These are phyloP conservation scores for Trichocomaceae sp. DNA, from an alignment of 2,329 filamentous ascomycete genomes.

Conservation along the genomic window DNA sequence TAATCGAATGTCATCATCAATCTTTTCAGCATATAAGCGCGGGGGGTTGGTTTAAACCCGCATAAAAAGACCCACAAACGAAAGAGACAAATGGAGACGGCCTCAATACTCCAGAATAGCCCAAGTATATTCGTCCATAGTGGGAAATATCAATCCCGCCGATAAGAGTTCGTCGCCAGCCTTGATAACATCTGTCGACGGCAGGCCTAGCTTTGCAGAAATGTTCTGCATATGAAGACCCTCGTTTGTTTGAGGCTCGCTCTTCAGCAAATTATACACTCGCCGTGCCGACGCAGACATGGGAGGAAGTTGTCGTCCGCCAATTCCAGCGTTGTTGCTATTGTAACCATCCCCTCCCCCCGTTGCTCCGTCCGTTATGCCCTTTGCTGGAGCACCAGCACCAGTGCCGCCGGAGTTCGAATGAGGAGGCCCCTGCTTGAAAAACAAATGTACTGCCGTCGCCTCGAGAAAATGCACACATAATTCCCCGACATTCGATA, in stretches of 20 bases:
- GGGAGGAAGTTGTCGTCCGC: conserved; percentile 35
- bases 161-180: conserved; percentile 76
- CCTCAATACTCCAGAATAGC: conserved; percentile 61
- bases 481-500: conserved; percentile 85
- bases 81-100: neutral
- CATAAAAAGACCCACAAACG: neutral
- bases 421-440: conserved; percentile 60
- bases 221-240: conserved; percentile 77
- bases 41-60: neutral
- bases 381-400: conserved; percentile 29
- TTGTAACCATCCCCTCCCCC: conserved; percentile 38
- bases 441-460: conserved; percentile 78
- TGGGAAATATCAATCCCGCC: conserved; percentile 75
- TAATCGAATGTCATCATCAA: conserved; percentile 2
- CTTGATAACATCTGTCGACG: conserved; percentile 62
- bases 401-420: conserved; percentile 13
- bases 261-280: conserved; percentile 65
- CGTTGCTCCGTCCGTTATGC: conserved; percentile 41
- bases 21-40: neutral
- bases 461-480: conserved; percentile 88
- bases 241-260: conserved; percentile 66
- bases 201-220: conserved; percentile 57
- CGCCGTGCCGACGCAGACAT: conserved; percentile 56
- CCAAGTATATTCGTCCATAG: conserved; percentile 89
- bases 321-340: conserved; percentile 29